Evolutionary conservation across 2,329 filamentous ascomycete genomes (phyloP).

Genomic region (Cytospora mali): DNA sequence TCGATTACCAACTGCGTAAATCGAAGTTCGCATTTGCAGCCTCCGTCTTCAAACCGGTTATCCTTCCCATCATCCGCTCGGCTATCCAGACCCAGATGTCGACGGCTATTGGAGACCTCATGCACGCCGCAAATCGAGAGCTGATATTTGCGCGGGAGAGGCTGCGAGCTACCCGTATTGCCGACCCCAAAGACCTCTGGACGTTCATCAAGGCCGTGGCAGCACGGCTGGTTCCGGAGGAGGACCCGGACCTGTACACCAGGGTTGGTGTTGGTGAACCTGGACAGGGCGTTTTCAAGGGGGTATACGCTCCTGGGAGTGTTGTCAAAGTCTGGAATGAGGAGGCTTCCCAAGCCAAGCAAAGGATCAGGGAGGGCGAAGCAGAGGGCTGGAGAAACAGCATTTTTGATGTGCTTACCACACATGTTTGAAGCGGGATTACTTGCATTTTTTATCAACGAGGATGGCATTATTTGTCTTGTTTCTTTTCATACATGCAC

Average conservation of each 20-base stretch:
- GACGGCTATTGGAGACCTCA: constrained; percentile 66
- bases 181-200: constrained; percentile 74
- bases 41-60: constrained; percentile 82
- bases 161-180: constrained; percentile 81
- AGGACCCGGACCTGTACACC: constrained; percentile 76
- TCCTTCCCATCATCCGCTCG: constrained; percentile 78
- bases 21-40: constrained; percentile 77
- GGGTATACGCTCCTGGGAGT: constrained; percentile 86
- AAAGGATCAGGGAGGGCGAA: constrained; percentile 74
- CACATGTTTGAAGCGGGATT: background rate
- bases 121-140: constrained; percentile 80
- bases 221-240: constrained; percentile 70
- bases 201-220: constrained; percentile 83
- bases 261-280: constrained; percentile 68
- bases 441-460: background rate
- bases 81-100: constrained; percentile 80
- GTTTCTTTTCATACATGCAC: background rate
- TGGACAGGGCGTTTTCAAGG: constrained; percentile 68
- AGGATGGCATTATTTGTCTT: too few relatives aligned
- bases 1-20: constrained; percentile 75
- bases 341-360: constrained; percentile 69
- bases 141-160: constrained; percentile 84
- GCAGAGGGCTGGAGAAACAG: constrained; percentile 79
- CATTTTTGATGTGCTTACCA: constrained; percentile 66
- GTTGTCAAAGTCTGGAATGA: constrained; percentile 88